These are phyloP conservation scores for Geranomyces variabilis DNA, from an alignment of 192 early-diverging fungal genomes.

Conservation along the genomic window DNA sequence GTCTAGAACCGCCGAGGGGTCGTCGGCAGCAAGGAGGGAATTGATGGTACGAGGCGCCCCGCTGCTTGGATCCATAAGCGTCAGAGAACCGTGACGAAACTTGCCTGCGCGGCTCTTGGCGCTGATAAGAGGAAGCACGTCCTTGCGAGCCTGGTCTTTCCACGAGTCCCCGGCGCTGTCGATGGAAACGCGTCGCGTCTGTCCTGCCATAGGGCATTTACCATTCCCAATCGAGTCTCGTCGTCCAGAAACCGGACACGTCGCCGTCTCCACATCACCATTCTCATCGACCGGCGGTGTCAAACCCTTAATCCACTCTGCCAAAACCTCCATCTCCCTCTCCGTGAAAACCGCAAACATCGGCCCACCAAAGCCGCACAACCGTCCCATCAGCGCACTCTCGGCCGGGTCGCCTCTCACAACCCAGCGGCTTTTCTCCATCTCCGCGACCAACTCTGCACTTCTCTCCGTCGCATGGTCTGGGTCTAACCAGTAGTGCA, in stretches of 20 bases:
- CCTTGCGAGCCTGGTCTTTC: background rate
- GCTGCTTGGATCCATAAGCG: background rate
- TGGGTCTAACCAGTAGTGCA: conserved; percentile 24
- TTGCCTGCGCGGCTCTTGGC: background rate
- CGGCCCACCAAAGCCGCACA: conserved; percentile 25
- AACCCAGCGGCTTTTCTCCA: conserved; percentile 10
- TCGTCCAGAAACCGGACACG: background rate
- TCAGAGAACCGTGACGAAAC: background rate
- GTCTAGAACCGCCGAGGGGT: background rate
- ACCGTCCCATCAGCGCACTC: conserved; percentile 2
- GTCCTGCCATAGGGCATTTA: background rate
- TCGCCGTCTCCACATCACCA: background rate
- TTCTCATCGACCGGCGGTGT: background rate
- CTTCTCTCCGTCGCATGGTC: background rate
- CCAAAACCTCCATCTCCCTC: conserved; percentile 11
- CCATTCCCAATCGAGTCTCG: no score
- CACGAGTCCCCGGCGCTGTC: background rate
- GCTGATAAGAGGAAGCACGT: conserved; percentile 13
- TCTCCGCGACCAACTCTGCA: conserved; percentile 1
- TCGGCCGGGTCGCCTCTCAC: conserved; percentile 1
- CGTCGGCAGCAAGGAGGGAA: background rate
- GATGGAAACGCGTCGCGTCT: background rate
- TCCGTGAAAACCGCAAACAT: conserved; percentile 31
- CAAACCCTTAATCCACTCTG: conserved; percentile 23
- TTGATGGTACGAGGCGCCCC: background rate